Evolutionary conservation across 129 eudicot genomes (phyloP).

Genomic region (Helianthus annuus): DNA sequence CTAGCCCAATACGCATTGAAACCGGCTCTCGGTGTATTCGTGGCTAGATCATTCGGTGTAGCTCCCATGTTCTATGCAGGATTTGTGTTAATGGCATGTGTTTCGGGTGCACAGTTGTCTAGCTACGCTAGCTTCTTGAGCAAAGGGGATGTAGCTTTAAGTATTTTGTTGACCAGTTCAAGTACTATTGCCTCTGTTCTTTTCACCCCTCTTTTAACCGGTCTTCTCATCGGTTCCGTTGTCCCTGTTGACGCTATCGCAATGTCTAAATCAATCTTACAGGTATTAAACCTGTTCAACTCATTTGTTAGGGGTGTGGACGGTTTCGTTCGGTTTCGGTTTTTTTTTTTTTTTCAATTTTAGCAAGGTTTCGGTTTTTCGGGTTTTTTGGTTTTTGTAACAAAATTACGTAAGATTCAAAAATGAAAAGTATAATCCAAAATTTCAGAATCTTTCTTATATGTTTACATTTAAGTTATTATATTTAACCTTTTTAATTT

Average conservation of each 20-base stretch:
- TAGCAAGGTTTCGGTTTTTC: too few relatives aligned
- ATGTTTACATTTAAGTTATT: too few relatives aligned
- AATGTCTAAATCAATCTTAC: slow-evolving; percentile 96
- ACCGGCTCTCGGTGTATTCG: slow-evolving; percentile 75
- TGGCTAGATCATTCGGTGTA: slow-evolving; percentile 81
- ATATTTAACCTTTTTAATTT: too few relatives aligned
- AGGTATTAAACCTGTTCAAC: slow-evolving; percentile 47
- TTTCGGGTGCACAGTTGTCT: slow-evolving; percentile 93
- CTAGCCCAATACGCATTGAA: slow-evolving; percentile 70
- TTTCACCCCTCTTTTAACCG: slow-evolving; percentile 87
- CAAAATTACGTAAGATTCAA: background rate
- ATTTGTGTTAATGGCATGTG: slow-evolving; percentile 88
- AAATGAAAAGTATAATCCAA: too few relatives aligned
- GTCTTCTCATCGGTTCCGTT: slow-evolving; percentile 92
- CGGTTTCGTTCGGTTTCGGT: too few relatives aligned
- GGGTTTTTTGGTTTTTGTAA: background rate
- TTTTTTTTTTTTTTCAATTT: too few relatives aligned
- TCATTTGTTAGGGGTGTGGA: background rate
- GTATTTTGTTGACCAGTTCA: slow-evolving; percentile 90
- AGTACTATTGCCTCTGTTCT: slow-evolving; percentile 91
- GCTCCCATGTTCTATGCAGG: slow-evolving; percentile 81
- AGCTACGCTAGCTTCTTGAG: slow-evolving; percentile 98
- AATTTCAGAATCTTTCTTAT: too few relatives aligned
- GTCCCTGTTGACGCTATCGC: slow-evolving; percentile 98
- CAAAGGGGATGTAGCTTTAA: slow-evolving; percentile 91